A percentile compares a stretch with the other conserved stretches of the same genome.
Evolutionary conservation across 768 basidiomycete genomes (phyloP).

Genomic region (Collybiopsis confluens): DNA sequence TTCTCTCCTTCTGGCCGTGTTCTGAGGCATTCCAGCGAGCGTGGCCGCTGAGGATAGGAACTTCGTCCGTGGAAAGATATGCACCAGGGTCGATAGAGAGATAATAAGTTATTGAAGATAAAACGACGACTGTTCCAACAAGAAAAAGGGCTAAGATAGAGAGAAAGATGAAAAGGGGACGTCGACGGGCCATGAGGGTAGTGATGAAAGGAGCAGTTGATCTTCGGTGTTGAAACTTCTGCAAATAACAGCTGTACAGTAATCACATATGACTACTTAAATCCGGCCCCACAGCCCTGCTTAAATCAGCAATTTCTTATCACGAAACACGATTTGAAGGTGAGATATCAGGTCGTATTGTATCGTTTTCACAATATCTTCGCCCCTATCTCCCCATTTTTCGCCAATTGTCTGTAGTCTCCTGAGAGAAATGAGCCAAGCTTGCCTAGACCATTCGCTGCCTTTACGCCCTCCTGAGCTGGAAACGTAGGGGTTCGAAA

Average conservation of each 20-base stretch:
- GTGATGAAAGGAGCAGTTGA: background rate
- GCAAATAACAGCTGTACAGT: background rate
- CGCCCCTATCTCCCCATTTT: constrained; percentile 41
- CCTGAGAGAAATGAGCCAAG: constrained; percentile 55
- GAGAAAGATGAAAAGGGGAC: constrained; percentile 40
- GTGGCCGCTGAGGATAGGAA: constrained; percentile 51
- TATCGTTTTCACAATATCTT: constrained; percentile 43
- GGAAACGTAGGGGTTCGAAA: constrained; percentile 41
- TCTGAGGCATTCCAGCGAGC: constrained; percentile 63
- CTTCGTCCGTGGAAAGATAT: constrained; percentile 76
- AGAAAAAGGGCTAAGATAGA: constrained; percentile 69
- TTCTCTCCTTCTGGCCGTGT: constrained; percentile 61
- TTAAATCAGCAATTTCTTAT: constrained; percentile 19
- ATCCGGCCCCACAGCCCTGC: background rate
- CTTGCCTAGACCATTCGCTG: constrained; percentile 66
- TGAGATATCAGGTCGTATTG: constrained; percentile 45
- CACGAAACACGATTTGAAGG: constrained; percentile 42
- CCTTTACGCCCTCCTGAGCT: constrained; percentile 56
- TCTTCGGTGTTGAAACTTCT: background rate
- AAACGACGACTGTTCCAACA: constrained; percentile 83
- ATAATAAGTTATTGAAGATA: constrained; percentile 88
- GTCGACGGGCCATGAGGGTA: constrained; percentile 38
- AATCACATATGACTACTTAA: background rate
- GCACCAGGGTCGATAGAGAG: constrained; percentile 76
- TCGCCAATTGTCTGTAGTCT: constrained; percentile 45